Base-by-base conservation (phyloP, 2,329 filamentous ascomycete species). In the Boeremia exigua region DNA sequence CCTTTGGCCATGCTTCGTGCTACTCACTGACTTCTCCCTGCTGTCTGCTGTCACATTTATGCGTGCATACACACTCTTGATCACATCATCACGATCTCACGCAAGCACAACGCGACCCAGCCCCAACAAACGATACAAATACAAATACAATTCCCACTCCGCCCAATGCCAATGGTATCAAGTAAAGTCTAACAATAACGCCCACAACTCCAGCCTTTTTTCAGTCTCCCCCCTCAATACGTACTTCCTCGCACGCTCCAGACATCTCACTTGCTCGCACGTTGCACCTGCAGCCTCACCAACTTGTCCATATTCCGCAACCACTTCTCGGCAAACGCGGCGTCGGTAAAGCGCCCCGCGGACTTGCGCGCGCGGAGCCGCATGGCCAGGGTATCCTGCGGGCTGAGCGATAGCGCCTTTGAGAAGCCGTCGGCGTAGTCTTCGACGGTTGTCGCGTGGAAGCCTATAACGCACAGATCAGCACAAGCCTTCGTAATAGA, bases 341-440 rank as follows among this genome's bases (percentile, higher is more conserved):
- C 87, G 69, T 97, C 94, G 0, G 91, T 93, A 71, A 99, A 99
- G 42, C 95, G 81, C 76, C 86, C 84, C 1, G 93, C 90, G 6
- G 91, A 96, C 65, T 84, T 80, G 33, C 92, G 83, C 0, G 95
- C 94, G 54, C 94, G 82, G 29, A 82, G 75, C 19, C 95, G 84
- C 81, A 96, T 91, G 0, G 85, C 86, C 14, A 93, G 76, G 17
- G 88, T 89, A 58, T 96, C 86, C 12, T 77, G 67, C 0, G 77
- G 75, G 10, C 86, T 80, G 4, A 95, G 79, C 0, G 84, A 83
- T 6, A 98, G 78, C 0, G 92, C 94, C 70, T 89, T 86, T 60
- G 88, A 86, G 70, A 92, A 99, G 0, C 85, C 91, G 10, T 85
- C 80, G 0, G 94, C 92, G 71, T 96, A 99, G 56, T 96, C 89